Evolutionary conservation across 345 rosid genomes (phyloP).

Genomic region (Citrus australasica): DNA sequence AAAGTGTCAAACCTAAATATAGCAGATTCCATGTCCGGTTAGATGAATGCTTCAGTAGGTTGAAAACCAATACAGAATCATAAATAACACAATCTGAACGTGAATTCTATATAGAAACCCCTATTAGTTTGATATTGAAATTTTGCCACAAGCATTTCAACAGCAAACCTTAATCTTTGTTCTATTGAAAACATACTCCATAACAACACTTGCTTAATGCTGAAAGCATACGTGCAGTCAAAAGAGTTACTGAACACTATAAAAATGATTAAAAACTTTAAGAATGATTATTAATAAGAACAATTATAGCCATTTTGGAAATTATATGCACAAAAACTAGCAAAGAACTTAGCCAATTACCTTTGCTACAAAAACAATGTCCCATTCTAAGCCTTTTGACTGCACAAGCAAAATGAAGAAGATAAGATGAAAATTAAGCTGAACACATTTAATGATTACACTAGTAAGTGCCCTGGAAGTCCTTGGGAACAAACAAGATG

Average conservation of each 20-base stretch:
- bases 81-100: too few relatives aligned
- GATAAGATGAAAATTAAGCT: conserved; percentile 1
- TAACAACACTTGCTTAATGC: background rate
- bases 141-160: too few relatives aligned
- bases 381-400: conserved; percentile 99
- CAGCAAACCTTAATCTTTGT: too few relatives aligned
- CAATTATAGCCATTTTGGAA: background rate
- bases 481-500: conserved; percentile 3
- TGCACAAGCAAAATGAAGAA: conserved; percentile 35
- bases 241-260: background rate
- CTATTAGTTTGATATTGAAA: too few relatives aligned
- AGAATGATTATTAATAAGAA: background rate
- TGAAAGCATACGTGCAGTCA: background rate
- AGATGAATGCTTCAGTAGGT: too few relatives aligned
- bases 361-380: conserved; percentile 85
- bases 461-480: background rate
- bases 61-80: too few relatives aligned
- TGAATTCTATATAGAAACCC: too few relatives aligned
- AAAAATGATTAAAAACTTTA: background rate
- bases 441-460: background rate
- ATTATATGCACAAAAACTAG: background rate
- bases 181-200: background rate
- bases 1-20: too few relatives aligned
- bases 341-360: conserved; percentile 34
- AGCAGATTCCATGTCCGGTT: too few relatives aligned